Evolutionary conservation across 345 rosid species (phyloP), one percentile per base, ranked within the genome.

Genomic region (Pugionium cornutum): DNA sequence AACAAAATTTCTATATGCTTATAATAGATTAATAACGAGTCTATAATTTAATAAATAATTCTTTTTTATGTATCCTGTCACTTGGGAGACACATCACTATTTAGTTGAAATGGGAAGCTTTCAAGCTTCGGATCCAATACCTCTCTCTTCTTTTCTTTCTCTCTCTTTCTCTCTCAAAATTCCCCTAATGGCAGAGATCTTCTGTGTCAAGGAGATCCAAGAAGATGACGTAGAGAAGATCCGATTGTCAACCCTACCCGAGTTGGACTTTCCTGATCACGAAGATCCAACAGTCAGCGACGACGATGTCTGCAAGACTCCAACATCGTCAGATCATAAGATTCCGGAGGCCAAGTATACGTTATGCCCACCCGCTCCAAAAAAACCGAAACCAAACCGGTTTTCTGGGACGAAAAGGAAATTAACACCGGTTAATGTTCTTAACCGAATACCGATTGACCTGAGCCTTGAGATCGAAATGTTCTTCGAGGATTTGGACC

Each of bases 271-370:
- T 4, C 10, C 67, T 0, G 53, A 53, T 37, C 66, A 77, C 2
- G 44, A 59, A 48, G 58, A 46, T 45, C 67, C 30, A 64, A 62
- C 45, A 56, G 45, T 47, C 64, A 68, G 63, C 42, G 76, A 76
- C 0, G 75, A 80, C 0, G 83, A 81, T 9, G 87, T 87, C 29
- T 84, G 82, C 80, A 84, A 58, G 70, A 86, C 92, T 44, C 92
- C 89, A 9, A 81, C 87, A 31, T 75, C 85, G 3, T 57, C 41
- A 47, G 76, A 73, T 46, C 84, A 79, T 44, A 83, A 72, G 78
- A 84, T 82, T 54, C 81, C 84, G 8, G 72, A 4, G 43, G 61
- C 30, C 4, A 77, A 35, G 58, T 69, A 75, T 49, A 45, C 39
- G 29, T 59, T 60, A 48, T 86, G 92, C 41, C 89, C 92, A 36